phyloP scores from a whole-genome alignment of 2,329 filamentous ascomycete species.

The Claviceps quebecensis region DNA sequence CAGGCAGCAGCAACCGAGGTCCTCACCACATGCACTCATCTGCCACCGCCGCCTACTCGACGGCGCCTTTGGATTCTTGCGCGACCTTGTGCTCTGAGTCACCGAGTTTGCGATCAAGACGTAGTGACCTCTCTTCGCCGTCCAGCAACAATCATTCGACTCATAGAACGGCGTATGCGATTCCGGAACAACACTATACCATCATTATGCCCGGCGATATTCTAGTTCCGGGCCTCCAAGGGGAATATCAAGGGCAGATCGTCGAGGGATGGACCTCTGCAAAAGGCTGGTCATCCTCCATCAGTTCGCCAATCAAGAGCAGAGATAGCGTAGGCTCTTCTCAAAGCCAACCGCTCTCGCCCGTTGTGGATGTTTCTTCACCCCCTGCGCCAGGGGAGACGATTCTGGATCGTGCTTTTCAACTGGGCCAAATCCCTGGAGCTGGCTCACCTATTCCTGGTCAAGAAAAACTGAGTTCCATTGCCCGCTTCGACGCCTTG shows the following conservation, averaged over 20 bases:
- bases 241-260: slow-evolving; percentile 40
- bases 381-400: slow-evolving; percentile 45
- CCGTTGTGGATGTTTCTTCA: slow-evolving; percentile 30
- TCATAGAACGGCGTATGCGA: slow-evolving; percentile 23
- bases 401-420: slow-evolving; percentile 53
- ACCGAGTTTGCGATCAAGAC: slow-evolving; percentile 45
- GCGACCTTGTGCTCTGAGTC: slow-evolving; percentile 42
- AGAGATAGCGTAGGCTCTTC: slow-evolving; percentile 44
- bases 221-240: slow-evolving; percentile 40
- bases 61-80: slow-evolving; percentile 32
- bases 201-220: slow-evolving; percentile 39
- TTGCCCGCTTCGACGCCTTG: slow-evolving; percentile 51
- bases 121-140: slow-evolving; percentile 48
- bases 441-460: slow-evolving; percentile 39
- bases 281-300: slow-evolving; percentile 42
- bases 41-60: slow-evolving; percentile 33
- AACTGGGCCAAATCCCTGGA: slow-evolving; percentile 48
- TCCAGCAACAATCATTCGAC: slow-evolving; percentile 32
- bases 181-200: slow-evolving; percentile 34
- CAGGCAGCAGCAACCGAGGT: slow-evolving; percentile 28
- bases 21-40: slow-evolving; percentile 35
- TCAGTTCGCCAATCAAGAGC: slow-evolving; percentile 41
- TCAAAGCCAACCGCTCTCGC: slow-evolving; percentile 23
- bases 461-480: slow-evolving; percentile 49
- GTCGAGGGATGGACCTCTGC: slow-evolving; percentile 48